Base-by-base conservation (phyloP, 345 rosid genomes). In the Syzygium oleosum region DNA sequence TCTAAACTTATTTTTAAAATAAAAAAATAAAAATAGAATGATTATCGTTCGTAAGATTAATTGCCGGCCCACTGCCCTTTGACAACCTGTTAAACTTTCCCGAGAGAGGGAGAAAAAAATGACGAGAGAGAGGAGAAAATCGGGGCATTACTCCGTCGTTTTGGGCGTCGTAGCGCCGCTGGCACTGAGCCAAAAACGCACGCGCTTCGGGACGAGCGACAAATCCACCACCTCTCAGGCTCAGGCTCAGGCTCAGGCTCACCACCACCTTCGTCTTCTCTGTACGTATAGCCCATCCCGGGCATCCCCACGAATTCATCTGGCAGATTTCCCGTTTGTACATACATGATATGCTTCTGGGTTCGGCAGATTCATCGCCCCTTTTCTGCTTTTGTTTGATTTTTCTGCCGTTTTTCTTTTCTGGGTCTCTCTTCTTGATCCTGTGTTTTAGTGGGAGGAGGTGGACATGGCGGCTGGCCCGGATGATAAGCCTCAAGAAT, bases 381-480 rank as follows among this genome's bases (percentile, higher is more conserved):
- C 83, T 73, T 19, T 21, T 21, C 27, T 34, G 12, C 27, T 73
- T 41, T 41, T 41, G 2, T 73, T 38, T 73, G 83, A 73, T 73
- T 61, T 34, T 10, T 63, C 41, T 38, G 10, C 38, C 27, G 80
- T 38, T 73, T 53, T 34, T 73, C 80, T 73, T 73, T 73, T 49
- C 0, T 6, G 83, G 83, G 83, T 73, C 12, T 38, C 83, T 38
- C 1, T 73, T 38, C 14, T 73, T 73, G 83, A 73, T 73, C 83
- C 80, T 0, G 83, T 21, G 25, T 21, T 38, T 38, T 41, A 73
- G 83, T 73, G 27, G 83, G 25, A 38, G 83, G 83, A 38, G 83
- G 83, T 73, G 83, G 83, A 73, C 83, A 73, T 73, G 83, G 83
- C 83, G 27, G 21, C 83, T 73, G 83, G 49, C 49, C 13, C 13